Evolutionary conservation across 768 basidiomycete species (phyloP).

Genomic region (Collybia sordida): DNA sequence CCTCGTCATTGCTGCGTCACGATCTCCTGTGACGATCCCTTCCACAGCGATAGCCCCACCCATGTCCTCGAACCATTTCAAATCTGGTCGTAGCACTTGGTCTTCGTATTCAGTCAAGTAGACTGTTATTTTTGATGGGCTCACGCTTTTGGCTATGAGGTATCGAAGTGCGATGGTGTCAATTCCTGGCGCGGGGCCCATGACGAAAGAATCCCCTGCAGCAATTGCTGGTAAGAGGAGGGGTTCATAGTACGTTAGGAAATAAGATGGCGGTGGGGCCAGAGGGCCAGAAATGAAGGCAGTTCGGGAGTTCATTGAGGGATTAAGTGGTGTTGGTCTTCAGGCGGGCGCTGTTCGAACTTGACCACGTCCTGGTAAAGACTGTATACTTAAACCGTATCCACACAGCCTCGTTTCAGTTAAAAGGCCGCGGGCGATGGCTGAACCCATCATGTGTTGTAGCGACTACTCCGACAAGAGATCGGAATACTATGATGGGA

Average conservation of each 20-base stretch:
- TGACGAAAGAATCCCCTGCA: slow-evolving; percentile 18
- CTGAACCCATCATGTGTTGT: too few relatives aligned
- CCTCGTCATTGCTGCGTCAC: slow-evolving; percentile 24
- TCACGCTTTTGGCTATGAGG: slow-evolving; percentile 16
- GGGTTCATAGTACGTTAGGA: slow-evolving; percentile 16
- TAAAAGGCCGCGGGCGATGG: too few relatives aligned
- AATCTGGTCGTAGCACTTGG: not conserved
- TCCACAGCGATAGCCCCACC: slow-evolving; percentile 16
- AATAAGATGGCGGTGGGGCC: slow-evolving; percentile 15
- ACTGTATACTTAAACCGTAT: too few relatives aligned
- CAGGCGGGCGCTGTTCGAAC: too few relatives aligned
- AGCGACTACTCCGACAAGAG: too few relatives aligned
- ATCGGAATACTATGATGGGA: too few relatives aligned
- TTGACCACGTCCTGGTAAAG: too few relatives aligned
- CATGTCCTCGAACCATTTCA: slow-evolving; percentile 13
- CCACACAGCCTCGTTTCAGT: too few relatives aligned
- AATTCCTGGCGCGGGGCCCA: slow-evolving; percentile 23
- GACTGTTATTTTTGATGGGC: slow-evolving; percentile 17
- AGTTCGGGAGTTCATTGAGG: slow-evolving; percentile 6
- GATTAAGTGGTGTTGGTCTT: not conserved
- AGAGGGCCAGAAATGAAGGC: slow-evolving; percentile 28
- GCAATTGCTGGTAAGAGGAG: slow-evolving; percentile 15
- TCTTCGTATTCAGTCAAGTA: slow-evolving; percentile 21
- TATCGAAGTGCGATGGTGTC: slow-evolving; percentile 20
- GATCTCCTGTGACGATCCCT: slow-evolving; percentile 15